phyloP scores from a whole-genome alignment of 176 grass and related monocot species.

The Oryza glaberrima region DNA sequence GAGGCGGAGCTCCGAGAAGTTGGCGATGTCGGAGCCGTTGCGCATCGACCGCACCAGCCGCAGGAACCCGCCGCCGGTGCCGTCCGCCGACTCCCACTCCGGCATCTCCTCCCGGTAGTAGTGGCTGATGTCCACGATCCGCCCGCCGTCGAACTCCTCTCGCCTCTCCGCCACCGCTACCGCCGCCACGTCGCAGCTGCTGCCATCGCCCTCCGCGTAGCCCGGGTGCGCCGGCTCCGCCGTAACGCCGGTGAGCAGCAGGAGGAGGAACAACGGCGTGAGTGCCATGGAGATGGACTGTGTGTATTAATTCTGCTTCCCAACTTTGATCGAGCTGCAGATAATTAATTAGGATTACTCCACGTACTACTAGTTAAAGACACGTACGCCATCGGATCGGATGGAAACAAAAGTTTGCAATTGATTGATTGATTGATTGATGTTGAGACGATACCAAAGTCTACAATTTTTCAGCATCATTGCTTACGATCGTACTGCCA shows the following conservation, averaged over 20 bases:
- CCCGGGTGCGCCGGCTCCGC: not conserved
- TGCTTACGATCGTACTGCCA: not conserved
- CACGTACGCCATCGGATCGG: not conserved
- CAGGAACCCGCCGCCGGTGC: constrained; percentile 59
- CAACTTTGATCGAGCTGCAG: no score
- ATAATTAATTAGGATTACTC: no score
- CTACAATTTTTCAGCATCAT: not conserved
- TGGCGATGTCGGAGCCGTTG: constrained; percentile 72
- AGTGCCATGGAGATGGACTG: constrained; percentile 27
- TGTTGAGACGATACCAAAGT: not conserved
- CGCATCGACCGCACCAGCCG: constrained; percentile 60
- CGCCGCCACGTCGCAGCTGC: not conserved
- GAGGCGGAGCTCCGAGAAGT: constrained; percentile 76
- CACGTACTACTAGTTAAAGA: no score
- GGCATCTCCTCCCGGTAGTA: constrained; percentile 75
- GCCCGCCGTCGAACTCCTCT: constrained; percentile 64
- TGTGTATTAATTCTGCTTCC: no score
- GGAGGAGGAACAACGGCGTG: not conserved
- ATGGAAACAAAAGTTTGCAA: not conserved
- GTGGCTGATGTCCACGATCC: constrained; percentile 84
- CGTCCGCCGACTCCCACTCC: constrained; percentile 60
- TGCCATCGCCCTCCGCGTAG: no score
- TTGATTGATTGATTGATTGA: not conserved
- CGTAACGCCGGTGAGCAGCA: constrained; percentile 7
- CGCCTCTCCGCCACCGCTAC: constrained; percentile 32